Base-by-base conservation (phyloP, 352 stramenopile genomes). In the Phytopythium aichiense region DNA sequence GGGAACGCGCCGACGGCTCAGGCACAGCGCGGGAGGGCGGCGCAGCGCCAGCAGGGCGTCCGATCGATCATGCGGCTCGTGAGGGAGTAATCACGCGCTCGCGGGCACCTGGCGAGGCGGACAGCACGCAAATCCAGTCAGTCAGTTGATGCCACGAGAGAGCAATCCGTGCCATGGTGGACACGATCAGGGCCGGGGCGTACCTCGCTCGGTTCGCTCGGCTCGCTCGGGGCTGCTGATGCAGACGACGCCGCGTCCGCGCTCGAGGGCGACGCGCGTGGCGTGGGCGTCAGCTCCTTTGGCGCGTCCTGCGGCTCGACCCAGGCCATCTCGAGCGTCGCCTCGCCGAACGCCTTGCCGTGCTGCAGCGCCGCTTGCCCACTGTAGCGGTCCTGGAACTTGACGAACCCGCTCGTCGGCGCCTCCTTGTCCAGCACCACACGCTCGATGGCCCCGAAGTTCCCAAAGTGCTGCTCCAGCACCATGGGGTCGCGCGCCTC, bases 391-490 rank as follows among this genome's bases (percentile, higher is more conserved):
- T 95, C 84, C 46, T 88, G 74, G 55, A 95, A 95, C 67, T 95
- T 92, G 68, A 95, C 90, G 54, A 81, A 94, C 9, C 75, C 81
- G 49, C 73, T 73, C 20, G 72, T 67, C 9, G 73, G 69, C 25
- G 64, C 50, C 20, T 60, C 56, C 33, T 76, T 71, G 38, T 89
- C 83, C 61, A 93, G 69, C 46, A 91, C 78, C 22, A 95, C 87
- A 18, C 73, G 71, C 61, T 93, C 84, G 13, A 95, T 81, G 5
- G 73, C 71, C n/a, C 87, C 87, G 74, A 92, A 95, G 54, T 87
- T 87, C 61, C 81, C 82, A 72, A 95, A 95, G 54, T 95, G 87
- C 73, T 95, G 84, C 60, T 89, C 84, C 58, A 94, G 52, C 37
- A 92, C 87, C 33, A 83, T 84, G 22, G 80, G 66, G 56, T 94